A percentile compares a stretch with the other conserved stretches of the same genome.
These are phyloP conservation scores for Malus hybrid DNA, from an alignment of 331 rosid genomes.

Conservation along the genomic window DNA sequence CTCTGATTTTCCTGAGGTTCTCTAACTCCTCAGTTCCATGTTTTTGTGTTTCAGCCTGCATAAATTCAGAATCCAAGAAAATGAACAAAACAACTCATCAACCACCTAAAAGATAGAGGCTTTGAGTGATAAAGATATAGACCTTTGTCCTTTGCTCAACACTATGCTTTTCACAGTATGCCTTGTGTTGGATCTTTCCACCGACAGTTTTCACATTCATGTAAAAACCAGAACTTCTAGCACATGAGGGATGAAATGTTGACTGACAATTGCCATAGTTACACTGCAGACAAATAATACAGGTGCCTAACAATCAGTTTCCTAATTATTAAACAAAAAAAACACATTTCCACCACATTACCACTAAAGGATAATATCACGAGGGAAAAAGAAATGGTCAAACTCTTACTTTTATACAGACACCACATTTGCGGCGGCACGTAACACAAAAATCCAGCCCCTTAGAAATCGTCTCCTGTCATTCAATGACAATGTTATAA, in stretches of 20 bases:
- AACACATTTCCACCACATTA: background rate
- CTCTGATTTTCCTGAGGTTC: constrained; percentile 81
- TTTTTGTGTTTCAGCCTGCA: constrained; percentile 83
- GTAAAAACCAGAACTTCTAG: constrained; percentile 78
- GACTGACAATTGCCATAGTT: constrained; percentile 87
- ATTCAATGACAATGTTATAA: constrained; percentile 18
- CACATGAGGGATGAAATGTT: constrained; percentile 84
- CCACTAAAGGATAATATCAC: background rate
- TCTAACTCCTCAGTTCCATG: constrained; percentile 88
- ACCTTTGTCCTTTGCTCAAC: constrained; percentile 92
- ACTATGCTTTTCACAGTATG: constrained; percentile 93
- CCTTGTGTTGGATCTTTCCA: constrained; percentile 87
- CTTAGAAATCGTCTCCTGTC: constrained; percentile 55
- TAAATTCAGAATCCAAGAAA: constrained; percentile 10
- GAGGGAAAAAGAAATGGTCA: background rate
- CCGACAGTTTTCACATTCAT: constrained; percentile 56
- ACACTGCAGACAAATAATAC: constrained; percentile 52
- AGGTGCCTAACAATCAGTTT: background rate
- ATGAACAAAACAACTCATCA: constrained; percentile 2
- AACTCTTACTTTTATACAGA: constrained; percentile 68
- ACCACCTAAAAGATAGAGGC: background rate
- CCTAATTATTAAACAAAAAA: background rate
- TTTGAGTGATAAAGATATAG: background rate
- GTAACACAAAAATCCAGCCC: constrained; percentile 59
- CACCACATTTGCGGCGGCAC: constrained; percentile 71